Conservation (phyloP, 1,139 yeast species). For the Yamadazyma dushanensis region DNA sequence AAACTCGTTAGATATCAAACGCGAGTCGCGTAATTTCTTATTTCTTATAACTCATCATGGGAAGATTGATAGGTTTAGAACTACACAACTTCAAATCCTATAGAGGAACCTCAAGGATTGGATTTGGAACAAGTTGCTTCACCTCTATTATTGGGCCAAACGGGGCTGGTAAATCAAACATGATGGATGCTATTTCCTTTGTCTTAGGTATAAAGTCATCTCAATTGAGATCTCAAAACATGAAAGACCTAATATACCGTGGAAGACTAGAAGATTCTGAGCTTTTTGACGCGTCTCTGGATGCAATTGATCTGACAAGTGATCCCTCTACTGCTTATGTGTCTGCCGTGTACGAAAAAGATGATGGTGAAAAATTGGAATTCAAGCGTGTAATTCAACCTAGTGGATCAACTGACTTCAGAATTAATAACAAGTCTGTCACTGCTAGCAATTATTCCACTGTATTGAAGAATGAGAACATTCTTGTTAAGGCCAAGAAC, state of each 20-base stretch:
- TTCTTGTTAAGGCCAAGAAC: conserved; percentile 85
- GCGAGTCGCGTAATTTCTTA: conserved; percentile 5
- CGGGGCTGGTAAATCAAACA: conserved; percentile 95
- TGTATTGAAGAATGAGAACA: conserved; percentile 75
- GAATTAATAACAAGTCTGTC: conserved; percentile 62
- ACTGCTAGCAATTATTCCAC: conserved; percentile 65
- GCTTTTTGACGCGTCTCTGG: conserved; percentile 18
- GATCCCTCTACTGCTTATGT: conserved; percentile 70
- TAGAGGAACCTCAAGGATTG: conserved; percentile 70
- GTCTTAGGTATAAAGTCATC: conserved; percentile 83
- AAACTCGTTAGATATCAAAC: too few relatives aligned
- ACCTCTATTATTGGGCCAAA: conserved; percentile 96
- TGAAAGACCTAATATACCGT: conserved; percentile 79
- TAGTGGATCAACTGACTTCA: conserved; percentile 67
- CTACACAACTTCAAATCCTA: conserved; percentile 89
- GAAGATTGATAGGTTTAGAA: conserved; percentile 72
- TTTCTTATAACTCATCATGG: conserved; percentile 46
- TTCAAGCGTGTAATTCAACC: conserved; percentile 56
- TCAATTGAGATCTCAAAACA: conserved; percentile 72
- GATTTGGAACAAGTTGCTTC: conserved; percentile 80
- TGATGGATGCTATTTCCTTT: conserved; percentile 98
- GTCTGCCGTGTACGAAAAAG: conserved; percentile 71
- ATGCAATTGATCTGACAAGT: conserved; percentile 26
- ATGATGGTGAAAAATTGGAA: conserved; percentile 51
- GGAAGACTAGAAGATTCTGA: conserved; percentile 12